A percentile compares a stretch with the other conserved stretches of the same genome.
phyloP scores from a whole-genome alignment of 768 basidiomycete species.

The Epithele typhae region DNA sequence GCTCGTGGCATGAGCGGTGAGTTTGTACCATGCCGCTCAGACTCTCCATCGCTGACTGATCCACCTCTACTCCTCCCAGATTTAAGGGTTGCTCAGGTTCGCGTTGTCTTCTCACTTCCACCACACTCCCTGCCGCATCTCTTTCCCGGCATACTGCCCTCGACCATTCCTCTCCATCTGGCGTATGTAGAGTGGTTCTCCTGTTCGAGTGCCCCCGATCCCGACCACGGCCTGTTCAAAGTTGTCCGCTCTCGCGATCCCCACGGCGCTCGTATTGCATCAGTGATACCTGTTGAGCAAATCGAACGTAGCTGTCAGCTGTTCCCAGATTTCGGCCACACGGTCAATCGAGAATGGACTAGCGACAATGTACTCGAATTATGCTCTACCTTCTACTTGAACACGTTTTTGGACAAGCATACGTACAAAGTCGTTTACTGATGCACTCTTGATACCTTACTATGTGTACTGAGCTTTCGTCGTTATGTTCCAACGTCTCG shows the following conservation, averaged over 20 bases:
- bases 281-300: conserved; percentile 2
- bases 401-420: conserved; percentile 7
- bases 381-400: conserved; percentile 7
- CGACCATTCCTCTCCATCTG: conserved; percentile 16
- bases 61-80: neutral
- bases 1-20: no score
- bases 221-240: conserved; percentile 23
- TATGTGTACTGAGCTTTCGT: no score
- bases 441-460: no score
- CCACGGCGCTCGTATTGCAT: conserved; percentile 7
- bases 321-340: conserved; percentile 3
- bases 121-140: neutral
- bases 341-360: conserved; percentile 6
- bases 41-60: no score
- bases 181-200: conserved; percentile 31
- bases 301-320: conserved; percentile 11
- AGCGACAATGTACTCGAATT: conserved; percentile 8
- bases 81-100: conserved; percentile 26
- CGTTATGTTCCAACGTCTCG: no score
- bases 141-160: conserved; percentile 1
- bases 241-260: conserved; percentile 11
- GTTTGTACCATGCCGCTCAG: no score
- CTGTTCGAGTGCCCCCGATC: conserved; percentile 15
- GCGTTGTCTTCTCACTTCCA: conserved; percentile 25
- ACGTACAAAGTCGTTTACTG: neutral